Percentiles rank a stretch among this genome's conserved stretches.
phyloP scores from a whole-genome alignment of 257 asterid species.

The Marsdenia floribunda region DNA sequence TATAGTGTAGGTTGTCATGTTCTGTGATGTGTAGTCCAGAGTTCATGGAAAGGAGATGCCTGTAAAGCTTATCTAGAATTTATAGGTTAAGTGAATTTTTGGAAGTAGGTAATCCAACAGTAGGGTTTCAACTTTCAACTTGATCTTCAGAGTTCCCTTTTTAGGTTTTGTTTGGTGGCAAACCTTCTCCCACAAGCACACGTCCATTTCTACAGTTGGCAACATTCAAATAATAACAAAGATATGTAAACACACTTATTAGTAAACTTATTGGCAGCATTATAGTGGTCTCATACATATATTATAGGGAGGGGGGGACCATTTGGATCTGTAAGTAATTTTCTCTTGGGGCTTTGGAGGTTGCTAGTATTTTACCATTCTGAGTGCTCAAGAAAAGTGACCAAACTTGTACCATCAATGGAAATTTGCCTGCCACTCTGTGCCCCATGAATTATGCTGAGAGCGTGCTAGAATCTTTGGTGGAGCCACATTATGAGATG shows the following conservation, averaged over 20 bases:
- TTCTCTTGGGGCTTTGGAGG: constrained; percentile 18
- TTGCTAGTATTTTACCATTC: not conserved
- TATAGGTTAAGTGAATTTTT: not conserved
- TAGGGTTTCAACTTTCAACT: constrained; percentile 7
- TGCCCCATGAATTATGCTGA: constrained; percentile 7
- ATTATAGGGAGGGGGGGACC: constrained; percentile 24
- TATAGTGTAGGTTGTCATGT: not conserved
- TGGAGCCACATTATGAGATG: constrained; percentile 12
- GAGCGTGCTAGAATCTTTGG: constrained; percentile 5
- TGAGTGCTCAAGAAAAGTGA: constrained; percentile 18
- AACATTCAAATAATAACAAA: not conserved
- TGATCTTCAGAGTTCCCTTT: constrained; percentile 7
- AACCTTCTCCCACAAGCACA: constrained; percentile 13
- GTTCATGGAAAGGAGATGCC: constrained; percentile 9
- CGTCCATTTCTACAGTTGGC: constrained; percentile 14
- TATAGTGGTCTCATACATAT: constrained; percentile 13
- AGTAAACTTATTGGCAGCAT: constrained; percentile 21
- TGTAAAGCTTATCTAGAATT: not conserved
- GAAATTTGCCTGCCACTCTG: constrained; percentile 26
- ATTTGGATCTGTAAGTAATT: constrained; percentile 21
- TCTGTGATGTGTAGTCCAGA: constrained; percentile 5
- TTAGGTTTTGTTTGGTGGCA: constrained; percentile 27
- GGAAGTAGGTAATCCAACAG: constrained; percentile 15
- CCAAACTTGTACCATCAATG: constrained; percentile 21
- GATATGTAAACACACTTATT: constrained; percentile 6